phyloP scores from a whole-genome alignment of 768 basidiomycete genomes.

The Suillus placidus region DNA sequence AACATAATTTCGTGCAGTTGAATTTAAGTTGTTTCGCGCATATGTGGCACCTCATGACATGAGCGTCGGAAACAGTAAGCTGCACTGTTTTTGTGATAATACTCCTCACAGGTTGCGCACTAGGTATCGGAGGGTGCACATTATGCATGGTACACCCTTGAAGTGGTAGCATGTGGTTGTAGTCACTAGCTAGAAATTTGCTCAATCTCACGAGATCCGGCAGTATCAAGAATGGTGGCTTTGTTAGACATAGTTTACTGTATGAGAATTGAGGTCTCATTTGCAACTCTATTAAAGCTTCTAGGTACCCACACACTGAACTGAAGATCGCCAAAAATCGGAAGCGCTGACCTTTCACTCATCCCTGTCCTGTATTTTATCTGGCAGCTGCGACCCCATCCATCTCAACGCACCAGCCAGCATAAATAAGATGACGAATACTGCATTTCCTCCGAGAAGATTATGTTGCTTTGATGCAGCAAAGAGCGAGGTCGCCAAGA shows the following conservation, averaged over 20 bases:
- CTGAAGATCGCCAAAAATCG: neutral
- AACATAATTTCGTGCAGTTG: neutral
- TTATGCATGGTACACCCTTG: neutral
- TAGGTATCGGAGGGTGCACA: neutral
- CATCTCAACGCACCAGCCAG: conserved; percentile 28
- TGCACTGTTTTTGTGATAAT: neutral
- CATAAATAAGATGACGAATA: conserved; percentile 45
- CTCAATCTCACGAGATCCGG: neutral
- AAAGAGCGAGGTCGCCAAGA: conserved; percentile 50
- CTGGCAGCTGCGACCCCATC: conserved; percentile 26
- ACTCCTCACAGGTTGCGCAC: neutral
- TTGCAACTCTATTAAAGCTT: neutral
- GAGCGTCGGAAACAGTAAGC: neutral
- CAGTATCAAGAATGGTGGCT: neutral
- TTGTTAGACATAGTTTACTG: neutral
- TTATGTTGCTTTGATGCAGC: conserved; percentile 52
- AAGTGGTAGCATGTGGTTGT: neutral
- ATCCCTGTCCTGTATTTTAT: conserved; percentile 37
- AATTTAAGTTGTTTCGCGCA: neutral
- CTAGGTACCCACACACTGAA: neutral
- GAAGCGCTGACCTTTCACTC: conserved; percentile 11
- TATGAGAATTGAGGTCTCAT: neutral
- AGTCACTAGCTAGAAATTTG: neutral
- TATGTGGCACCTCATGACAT: neutral
- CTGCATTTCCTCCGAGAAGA: conserved; percentile 51